These are phyloP conservation scores for Skeletonema potamos DNA, from an alignment of 108 stramenopile species.

Conservation along the genomic window DNA sequence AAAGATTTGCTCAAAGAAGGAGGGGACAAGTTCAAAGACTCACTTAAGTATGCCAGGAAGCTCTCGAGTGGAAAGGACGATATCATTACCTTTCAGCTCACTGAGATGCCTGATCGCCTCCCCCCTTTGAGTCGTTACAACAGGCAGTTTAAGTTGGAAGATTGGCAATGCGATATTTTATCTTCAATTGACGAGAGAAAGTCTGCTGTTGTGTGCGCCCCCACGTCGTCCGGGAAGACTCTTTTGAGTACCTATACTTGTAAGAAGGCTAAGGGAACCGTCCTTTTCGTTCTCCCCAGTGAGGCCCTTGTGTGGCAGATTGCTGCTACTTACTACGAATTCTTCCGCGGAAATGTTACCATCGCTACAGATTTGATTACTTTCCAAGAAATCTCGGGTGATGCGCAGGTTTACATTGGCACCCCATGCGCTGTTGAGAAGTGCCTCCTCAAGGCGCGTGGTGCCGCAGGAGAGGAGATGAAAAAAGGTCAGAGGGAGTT, in stretches of 20 bases:
- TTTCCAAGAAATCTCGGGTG: conserved; percentile 88
- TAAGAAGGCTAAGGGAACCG: conserved; percentile 85
- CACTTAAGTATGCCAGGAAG: conserved; percentile 93
- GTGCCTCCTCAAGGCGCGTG: conserved; percentile 93
- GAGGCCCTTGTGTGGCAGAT: conserved; percentile 99
- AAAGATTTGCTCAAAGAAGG: conserved; percentile 87
- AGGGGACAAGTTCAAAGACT: conserved; percentile 86
- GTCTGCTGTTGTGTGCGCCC: conserved; percentile 97
- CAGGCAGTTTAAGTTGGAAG: conserved; percentile 90
- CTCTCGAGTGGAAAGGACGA: conserved; percentile 86
- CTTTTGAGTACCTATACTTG: conserved; percentile 97
- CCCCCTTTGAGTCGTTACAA: conserved; percentile 98
- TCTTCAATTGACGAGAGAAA: conserved; percentile 87
- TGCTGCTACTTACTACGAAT: conserved; percentile 98
- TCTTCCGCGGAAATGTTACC: conserved; percentile 94
- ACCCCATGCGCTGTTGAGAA: conserved; percentile 96
- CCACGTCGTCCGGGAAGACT: conserved; percentile 98
- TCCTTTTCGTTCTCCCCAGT: conserved; percentile 97
- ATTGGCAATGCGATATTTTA: conserved; percentile 97
- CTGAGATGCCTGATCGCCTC: conserved; percentile 95
- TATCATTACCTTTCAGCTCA: conserved; percentile 93
- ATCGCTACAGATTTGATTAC: conserved; percentile 90
- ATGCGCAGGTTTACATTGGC: conserved; percentile 96
- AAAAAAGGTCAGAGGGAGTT: conserved; percentile 91
- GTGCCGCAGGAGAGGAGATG: conserved; percentile 93